Evolutionary conservation across 768 basidiomycete species (phyloP).

Genomic region (Pholiota microspora): DNA sequence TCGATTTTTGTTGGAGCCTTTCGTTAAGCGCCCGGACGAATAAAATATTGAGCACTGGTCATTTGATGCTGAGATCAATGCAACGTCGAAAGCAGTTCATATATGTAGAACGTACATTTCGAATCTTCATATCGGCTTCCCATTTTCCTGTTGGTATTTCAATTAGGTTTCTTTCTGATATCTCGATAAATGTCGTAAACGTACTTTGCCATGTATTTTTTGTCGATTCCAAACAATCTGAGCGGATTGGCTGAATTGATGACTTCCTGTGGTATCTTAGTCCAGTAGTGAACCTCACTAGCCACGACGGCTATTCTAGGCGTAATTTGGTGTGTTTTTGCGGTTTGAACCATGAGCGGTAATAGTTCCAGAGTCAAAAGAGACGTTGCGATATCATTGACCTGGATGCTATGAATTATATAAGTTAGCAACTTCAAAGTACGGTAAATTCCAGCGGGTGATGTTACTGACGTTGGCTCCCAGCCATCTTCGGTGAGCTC

Average conservation of each 20-base stretch:
- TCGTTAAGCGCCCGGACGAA: constrained; percentile 37
- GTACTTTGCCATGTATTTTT: constrained; percentile 2
- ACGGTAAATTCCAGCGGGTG: not conserved
- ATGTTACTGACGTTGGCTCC: constrained; percentile 34
- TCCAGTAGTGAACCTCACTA: constrained; percentile 39
- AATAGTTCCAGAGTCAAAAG: constrained; percentile 40
- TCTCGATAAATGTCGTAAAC: not conserved
- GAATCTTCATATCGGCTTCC: constrained; percentile 1
- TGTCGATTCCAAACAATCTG: not conserved
- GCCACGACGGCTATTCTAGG: constrained; percentile 41
- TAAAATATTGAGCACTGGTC: constrained; percentile 38
- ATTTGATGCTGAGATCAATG: not conserved
- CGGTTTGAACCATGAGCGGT: constrained; percentile 40
- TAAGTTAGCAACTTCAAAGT: constrained; percentile 13
- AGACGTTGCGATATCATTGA: constrained; percentile 42
- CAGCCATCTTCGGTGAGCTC: constrained; percentile 34
- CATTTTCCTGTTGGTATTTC: not conserved
- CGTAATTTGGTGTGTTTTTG: constrained; percentile 25
- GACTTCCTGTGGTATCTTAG: constrained; percentile 25
- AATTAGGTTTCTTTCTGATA: not conserved
- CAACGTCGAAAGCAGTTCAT: not conserved
- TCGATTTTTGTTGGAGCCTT: constrained; percentile 23
- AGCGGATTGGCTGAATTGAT: constrained; percentile 27
- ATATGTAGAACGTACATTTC: not conserved
- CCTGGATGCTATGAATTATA: constrained; percentile 37